A percentile compares a stretch with the other conserved stretches of the same genome.
Evolutionary conservation across 176 grass and related monocot genomes (phyloP).

Genomic region (Triticum monococcum): DNA sequence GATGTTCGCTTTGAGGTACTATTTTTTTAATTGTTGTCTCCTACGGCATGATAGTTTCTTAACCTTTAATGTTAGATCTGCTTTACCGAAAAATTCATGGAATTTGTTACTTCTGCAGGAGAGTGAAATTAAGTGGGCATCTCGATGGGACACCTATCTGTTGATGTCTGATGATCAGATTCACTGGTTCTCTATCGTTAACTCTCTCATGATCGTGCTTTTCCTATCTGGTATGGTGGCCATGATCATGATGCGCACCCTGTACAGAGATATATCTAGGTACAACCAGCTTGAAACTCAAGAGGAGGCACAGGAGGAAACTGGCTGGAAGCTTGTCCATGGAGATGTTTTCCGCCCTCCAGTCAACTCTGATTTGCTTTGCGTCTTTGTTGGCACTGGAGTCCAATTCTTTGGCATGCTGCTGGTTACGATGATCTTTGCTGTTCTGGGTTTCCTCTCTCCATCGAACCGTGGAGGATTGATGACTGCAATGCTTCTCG

Average conservation of each 20-base stretch:
- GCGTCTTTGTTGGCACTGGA: constrained; percentile 60
- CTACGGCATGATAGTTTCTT: neutral
- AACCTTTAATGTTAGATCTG: constrained; percentile 23
- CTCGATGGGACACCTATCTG: constrained; percentile 74
- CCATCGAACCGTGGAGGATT: constrained; percentile 65
- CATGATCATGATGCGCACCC: constrained; percentile 76
- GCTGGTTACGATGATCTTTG: constrained; percentile 69
- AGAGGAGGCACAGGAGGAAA: constrained; percentile 76
- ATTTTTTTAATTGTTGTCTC: neutral
- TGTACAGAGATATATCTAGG: constrained; percentile 64
- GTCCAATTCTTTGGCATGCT: constrained; percentile 75
- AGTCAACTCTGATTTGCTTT: constrained; percentile 53
- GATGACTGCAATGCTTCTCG: constrained; percentile 70
- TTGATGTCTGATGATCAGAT: constrained; percentile 72
- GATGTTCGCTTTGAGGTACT: constrained; percentile 61
- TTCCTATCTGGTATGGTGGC: constrained; percentile 79
- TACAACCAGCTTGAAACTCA: constrained; percentile 74
- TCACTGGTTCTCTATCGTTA: constrained; percentile 76
- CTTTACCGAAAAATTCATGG: neutral
- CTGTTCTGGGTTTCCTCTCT: constrained; percentile 72
- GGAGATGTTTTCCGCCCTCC: constrained; percentile 69
- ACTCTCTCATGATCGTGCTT: constrained; percentile 68
- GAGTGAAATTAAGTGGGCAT: constrained; percentile 70
- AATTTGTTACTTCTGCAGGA: constrained; percentile 36
- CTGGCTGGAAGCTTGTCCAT: constrained; percentile 75